Conservation (phyloP, 345 rosid species). For the Citrus cavaleriei region DNA sequence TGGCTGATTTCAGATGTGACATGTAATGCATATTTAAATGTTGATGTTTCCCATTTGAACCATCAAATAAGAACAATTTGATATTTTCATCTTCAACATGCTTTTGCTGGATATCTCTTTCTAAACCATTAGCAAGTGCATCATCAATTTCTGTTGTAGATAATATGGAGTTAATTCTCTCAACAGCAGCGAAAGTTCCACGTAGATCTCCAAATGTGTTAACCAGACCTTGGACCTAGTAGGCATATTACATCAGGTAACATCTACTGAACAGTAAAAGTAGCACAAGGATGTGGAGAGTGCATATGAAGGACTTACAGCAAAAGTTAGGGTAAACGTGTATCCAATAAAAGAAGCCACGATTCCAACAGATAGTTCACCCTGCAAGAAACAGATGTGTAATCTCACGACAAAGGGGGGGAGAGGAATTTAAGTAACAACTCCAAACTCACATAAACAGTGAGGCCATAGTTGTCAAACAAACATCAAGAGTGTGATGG, state of each 20-base stretch:
- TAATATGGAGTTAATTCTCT: conserved; percentile 80
- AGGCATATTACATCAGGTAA: conserved; percentile 11
- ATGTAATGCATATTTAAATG: conserved; percentile 50
- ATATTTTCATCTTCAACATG: conserved; percentile 47
- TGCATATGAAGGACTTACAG: conserved; percentile 49
- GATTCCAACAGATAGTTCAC: conserved; percentile 84
- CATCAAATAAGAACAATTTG: conserved; percentile 53
- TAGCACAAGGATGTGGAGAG: conserved; percentile 1
- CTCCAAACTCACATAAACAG: neutral
- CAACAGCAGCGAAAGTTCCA: conserved; percentile 80
- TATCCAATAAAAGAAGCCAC: conserved; percentile 94
- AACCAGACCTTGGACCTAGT: conserved; percentile 93
- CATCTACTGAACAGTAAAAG: conserved; percentile 7
- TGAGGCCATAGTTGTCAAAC: neutral
- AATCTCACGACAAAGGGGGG: conserved; percentile 2
- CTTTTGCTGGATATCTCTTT: conserved; percentile 68
- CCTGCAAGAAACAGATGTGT: conserved; percentile 46
- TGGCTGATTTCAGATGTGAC: conserved; percentile 65
- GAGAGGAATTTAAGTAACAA: neutral
- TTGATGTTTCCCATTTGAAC: conserved; percentile 36
- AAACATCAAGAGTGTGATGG: neutral
- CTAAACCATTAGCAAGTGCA: conserved; percentile 88
- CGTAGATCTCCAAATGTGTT: conserved; percentile 97
- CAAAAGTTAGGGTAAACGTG: conserved; percentile 91
- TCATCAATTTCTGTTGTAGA: conserved; percentile 76